phyloP scores from a whole-genome alignment of 345 rosid species.

The Eucalyptus urophylla region DNA sequence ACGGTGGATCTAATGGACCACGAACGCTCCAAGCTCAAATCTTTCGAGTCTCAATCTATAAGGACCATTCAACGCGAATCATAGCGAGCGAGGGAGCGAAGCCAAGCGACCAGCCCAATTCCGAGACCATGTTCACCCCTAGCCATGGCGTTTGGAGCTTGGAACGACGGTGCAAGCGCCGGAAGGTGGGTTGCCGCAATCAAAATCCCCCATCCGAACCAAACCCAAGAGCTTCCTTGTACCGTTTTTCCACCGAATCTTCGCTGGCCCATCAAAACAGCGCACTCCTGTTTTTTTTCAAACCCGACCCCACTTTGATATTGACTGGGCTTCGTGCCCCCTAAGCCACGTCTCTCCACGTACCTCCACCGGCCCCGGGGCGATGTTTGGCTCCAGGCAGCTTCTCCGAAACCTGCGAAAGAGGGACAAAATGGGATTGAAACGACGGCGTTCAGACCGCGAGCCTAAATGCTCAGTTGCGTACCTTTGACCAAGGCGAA shows the following conservation, averaged over 20 bases:
- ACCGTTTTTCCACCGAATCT: background rate
- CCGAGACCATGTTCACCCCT: background rate
- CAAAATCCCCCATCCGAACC: background rate
- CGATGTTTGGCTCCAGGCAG: background rate
- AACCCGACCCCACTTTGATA: background rate
- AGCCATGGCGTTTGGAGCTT: background rate
- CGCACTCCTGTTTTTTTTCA: background rate
- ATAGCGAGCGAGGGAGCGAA: accelerated
- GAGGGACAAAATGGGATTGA: background rate
- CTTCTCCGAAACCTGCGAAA: background rate
- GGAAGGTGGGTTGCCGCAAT: background rate
- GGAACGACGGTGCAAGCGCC: background rate
- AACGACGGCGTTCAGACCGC: background rate
- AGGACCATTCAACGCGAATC: background rate
- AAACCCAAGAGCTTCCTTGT: background rate
- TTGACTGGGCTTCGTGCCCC: background rate
- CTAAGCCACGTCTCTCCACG: background rate
- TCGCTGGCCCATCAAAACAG: background rate
- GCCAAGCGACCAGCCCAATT: too few relatives aligned
- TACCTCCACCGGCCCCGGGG: background rate
- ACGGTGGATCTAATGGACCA: background rate
- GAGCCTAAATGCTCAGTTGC: background rate
- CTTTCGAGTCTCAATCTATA: accelerated
- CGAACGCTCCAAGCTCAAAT: background rate
- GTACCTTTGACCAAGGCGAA: background rate